phyloP scores from a whole-genome alignment of 768 basidiomycete genomes.

The Russula abietina region DNA sequence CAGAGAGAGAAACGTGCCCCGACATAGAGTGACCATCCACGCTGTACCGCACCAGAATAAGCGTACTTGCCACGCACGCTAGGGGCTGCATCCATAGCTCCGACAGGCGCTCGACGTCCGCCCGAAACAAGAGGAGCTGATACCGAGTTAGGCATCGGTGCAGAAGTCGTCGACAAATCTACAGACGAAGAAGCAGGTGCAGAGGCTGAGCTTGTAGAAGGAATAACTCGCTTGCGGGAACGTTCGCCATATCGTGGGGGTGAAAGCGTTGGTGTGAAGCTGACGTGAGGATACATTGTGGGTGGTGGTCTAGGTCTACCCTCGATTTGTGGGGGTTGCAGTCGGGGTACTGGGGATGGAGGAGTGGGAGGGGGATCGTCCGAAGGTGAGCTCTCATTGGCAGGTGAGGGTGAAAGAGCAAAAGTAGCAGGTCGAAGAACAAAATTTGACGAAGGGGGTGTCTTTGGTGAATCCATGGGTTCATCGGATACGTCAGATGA shows the following conservation, averaged over 20 bases:
- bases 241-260: conserved; percentile 3
- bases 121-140: background rate
- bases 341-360: background rate
- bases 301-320: conserved; percentile 1
- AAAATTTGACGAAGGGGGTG: conserved; percentile 3
- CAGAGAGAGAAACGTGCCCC: conserved; percentile 5
- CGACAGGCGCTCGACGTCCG: conserved; percentile 5
- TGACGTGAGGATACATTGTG: background rate
- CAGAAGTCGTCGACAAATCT: background rate
- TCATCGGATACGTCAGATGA: background rate
- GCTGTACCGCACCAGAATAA: conserved; percentile 9
- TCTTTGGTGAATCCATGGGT: background rate
- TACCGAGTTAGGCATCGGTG: background rate
- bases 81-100: conserved; percentile 2
- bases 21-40: conserved; percentile 14
- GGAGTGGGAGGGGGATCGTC: conserved; percentile 3
- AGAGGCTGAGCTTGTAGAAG: background rate
- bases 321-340: background rate
- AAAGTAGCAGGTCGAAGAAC: conserved; percentile 12
- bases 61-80: conserved; percentile 11
- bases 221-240: background rate
- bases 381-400: background rate
- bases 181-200: background rate
- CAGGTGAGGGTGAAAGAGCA: background rate
- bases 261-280: conserved; percentile 11